A percentile compares a stretch with the other conserved stretches of the same genome.
Conservation (phyloP, 805 yeast species). For the Cyberlindnera xishuangbannaensis region DNA sequence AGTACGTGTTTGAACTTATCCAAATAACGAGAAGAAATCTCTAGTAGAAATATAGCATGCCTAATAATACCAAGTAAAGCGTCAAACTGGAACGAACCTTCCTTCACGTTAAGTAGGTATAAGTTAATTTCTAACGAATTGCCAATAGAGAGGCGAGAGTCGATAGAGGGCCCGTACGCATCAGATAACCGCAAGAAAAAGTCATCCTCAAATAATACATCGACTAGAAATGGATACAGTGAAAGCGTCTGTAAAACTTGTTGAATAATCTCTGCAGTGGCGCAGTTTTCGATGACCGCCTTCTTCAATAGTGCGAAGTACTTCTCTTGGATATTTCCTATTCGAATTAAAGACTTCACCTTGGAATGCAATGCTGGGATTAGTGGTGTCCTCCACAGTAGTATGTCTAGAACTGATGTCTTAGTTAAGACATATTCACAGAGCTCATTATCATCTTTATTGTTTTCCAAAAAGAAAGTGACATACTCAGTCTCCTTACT, state of each 20-base stretch:
- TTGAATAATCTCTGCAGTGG: slow-evolving; percentile 2
- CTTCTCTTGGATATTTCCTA: slow-evolving; percentile 4
- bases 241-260: slow-evolving; percentile 15
- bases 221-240: slow-evolving; percentile 5
- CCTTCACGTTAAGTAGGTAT: slow-evolving; percentile 21
- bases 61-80: slow-evolving; percentile 18
- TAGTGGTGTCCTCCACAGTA: slow-evolving; percentile 9
- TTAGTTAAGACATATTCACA: slow-evolving; percentile 9
- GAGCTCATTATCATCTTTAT: slow-evolving; percentile 9
- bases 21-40: slow-evolving; percentile 9
- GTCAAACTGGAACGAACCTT: slow-evolving; percentile 10
- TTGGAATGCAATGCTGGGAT: slow-evolving; percentile 7
- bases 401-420: slow-evolving; percentile 10
- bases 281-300: slow-evolving; percentile 1
- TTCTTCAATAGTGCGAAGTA: slow-evolving; percentile 10
- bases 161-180: slow-evolving; percentile 28
- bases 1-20: too few species aligned
- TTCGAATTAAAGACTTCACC: slow-evolving; percentile 2
- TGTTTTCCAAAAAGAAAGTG: slow-evolving; percentile 16
- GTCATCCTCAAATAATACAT: slow-evolving; percentile 1
- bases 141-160: slow-evolving; percentile 37
- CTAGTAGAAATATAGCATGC: slow-evolving; percentile 25
- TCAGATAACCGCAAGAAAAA: slow-evolving; percentile 21
- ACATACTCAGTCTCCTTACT: slow-evolving; percentile 20
- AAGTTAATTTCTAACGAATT: slow-evolving; percentile 41